Base-by-base conservation (phyloP, 23 red algal species). In the Gracilaria domingensis region DNA sequence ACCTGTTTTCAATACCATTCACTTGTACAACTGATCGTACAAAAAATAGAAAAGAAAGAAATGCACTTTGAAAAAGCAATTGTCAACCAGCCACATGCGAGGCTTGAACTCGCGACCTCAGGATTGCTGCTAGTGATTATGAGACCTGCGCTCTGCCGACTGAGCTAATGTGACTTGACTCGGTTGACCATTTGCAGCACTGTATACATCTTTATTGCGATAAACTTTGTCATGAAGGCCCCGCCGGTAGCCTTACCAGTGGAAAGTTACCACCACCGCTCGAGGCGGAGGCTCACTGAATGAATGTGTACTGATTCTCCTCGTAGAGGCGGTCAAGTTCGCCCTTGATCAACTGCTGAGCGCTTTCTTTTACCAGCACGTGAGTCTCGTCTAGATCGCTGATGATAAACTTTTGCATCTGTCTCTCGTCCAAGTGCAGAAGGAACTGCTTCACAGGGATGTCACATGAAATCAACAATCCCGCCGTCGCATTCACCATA, bases 381-480 rank as follows among this genome's bases (percentile, higher is more conserved):
- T 96, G 94, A 25, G 85, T 96, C 17, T 96, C 97, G 57, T 99
- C 97, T 21, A 99, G 79, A 44, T 99, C 88, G 64, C 49, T 78
- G n/a, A 99, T 93, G 58, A 99, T 95, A 61, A 99, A 99, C 39
- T 93, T 93, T 5, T 79, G 64, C 54, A 80, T 82, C 42, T 95
- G 80, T 67, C 88, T 77, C 26, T 90, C 71, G 51, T 99, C 97
- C 35, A 99, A 44, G 51, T 88, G 77, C 34, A 96, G 89, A 12
- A 99, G 67, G 49, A 96, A 96, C 62, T 99, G 89, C 82, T 94
- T 99, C 58, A 96, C 93, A 12, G 97, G 97, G 35, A 96, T 91
- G 79, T 99, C 97, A 79, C 97, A 99, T 34, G 83, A 84, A 11
- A 99, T 93, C 55, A 99, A 61, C 36, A 88, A 12, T 18, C 97